Conservation (phyloP, 2,329 filamentous ascomycete genomes). For the Podosphaera leucotricha region DNA sequence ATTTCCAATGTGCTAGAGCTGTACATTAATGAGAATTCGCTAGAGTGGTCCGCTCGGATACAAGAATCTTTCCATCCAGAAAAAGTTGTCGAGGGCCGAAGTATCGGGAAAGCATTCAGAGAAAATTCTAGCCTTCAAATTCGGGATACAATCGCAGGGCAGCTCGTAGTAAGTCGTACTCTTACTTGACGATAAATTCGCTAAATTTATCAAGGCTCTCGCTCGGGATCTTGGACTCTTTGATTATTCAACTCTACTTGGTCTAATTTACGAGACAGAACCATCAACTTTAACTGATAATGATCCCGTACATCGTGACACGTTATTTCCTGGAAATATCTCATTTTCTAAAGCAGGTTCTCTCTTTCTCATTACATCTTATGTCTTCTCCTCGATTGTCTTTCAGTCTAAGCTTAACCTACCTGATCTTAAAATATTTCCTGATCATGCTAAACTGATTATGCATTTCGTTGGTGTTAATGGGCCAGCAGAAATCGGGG, state of each 20-base stretch:
- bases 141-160: slow-evolving; percentile 43
- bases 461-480: slow-evolving; percentile 28
- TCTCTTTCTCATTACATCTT: slow-evolving; percentile 35
- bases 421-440: slow-evolving; percentile 33
- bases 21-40: slow-evolving; percentile 37
- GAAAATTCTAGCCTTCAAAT: slow-evolving; percentile 36
- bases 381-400: slow-evolving; percentile 35
- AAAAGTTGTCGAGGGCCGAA: slow-evolving; percentile 37
- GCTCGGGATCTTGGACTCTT: slow-evolving; percentile 34
- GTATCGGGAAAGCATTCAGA: slow-evolving; percentile 38
- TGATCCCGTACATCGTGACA: slow-evolving; percentile 22
- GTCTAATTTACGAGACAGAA: slow-evolving; percentile 21
- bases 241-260: slow-evolving; percentile 20
- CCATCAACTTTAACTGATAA: slow-evolving; percentile 18
- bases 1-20: slow-evolving; percentile 55
- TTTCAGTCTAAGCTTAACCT: slow-evolving; percentile 31
- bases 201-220: slow-evolving; percentile 9
- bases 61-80: slow-evolving; percentile 45
- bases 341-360: slow-evolving; percentile 34
- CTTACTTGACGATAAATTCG: background rate
- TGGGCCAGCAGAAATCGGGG: slow-evolving; percentile 22
- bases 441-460: slow-evolving; percentile 31
- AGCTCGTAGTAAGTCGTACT: slow-evolving; percentile 34
- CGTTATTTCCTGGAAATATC: slow-evolving; percentile 25
- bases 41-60: slow-evolving; percentile 39